Base-by-base conservation (phyloP, 2,329 filamentous ascomycete genomes). In the Plectosphaerella cucumerina region DNA sequence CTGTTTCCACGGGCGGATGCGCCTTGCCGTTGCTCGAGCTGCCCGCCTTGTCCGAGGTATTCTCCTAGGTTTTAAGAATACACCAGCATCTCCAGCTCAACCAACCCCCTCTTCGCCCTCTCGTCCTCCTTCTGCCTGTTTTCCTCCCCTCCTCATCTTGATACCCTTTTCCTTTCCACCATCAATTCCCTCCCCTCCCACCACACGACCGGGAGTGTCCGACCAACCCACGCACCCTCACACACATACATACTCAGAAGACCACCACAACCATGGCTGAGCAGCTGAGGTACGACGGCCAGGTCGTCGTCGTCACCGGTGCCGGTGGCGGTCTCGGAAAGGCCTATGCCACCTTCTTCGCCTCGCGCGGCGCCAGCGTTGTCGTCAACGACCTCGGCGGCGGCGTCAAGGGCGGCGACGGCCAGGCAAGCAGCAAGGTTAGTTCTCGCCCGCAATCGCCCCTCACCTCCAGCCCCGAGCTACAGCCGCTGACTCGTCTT, bases 331-430 rank as follows among this genome's bases (percentile, higher is more conserved):
- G 89, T 57, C 75, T 93, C 52, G 88, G 88, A 62, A 89, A 86
- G 70, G 86, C 86, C 64, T 96, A 87, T 68, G 91, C 95, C 60
- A 76, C 86, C 54, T 97, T 96, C 78, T 97, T 96, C 67, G 94
- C 82, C 52, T 91, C 89, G 51, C 85, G 93, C 66, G 94, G 94
- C 64, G 94, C 91, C 61, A 95, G 87, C 71, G 89, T 96, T 61
- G 93, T 99, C 45, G 94, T 99, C 62, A 99, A 99, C 71, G 94
- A 99, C 68, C 81, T 97, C 48, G 94, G 94, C 56, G 90, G 84
- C 47, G 94, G 91, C 44, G 92, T 94, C 79, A 93, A 94, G 72
- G 93, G 94, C 60, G 91, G 97, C 75, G 93, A 92, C 53, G 84
- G 80, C 17, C 39, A 42, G 39, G 20, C 39, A 4, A 42, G n/a